These are phyloP conservation scores for Collybiopsis luxurians DNA, from an alignment of 768 basidiomycete genomes.

Conservation along the genomic window DNA sequence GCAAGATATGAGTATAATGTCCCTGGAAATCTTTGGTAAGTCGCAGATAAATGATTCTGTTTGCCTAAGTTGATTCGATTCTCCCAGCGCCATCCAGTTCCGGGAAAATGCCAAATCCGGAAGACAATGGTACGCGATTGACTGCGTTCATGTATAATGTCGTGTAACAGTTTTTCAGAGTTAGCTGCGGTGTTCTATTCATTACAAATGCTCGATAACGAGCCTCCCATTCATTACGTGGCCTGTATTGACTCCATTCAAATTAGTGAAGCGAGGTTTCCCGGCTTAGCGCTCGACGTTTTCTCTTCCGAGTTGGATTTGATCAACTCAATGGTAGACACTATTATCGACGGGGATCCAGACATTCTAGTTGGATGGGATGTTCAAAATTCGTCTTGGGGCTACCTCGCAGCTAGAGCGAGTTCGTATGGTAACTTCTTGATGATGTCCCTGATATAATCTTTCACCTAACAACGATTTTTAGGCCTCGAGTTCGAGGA, in stretches of 20 bases:
- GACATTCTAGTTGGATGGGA: conserved; percentile 95
- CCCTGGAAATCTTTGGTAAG: conserved; percentile 85
- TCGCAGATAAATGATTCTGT: neutral
- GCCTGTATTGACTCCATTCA: conserved; percentile 47
- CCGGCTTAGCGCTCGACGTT: conserved; percentile 44
- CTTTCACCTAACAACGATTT: neutral
- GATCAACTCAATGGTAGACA: conserved; percentile 72
- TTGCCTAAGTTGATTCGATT: neutral
- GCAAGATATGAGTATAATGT: conserved; percentile 75
- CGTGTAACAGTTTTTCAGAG: conserved; percentile 23
- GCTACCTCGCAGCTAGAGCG: conserved; percentile 76
- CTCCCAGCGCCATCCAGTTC: conserved; percentile 56
- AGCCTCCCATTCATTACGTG: conserved; percentile 40
- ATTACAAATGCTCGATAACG: conserved; percentile 50
- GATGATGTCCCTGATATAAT: neutral
- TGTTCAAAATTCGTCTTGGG: conserved; percentile 86
- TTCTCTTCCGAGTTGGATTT: conserved; percentile 76
- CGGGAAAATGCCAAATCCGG: conserved; percentile 61
- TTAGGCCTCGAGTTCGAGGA: conserved; percentile 73
- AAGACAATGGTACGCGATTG: conserved; percentile 38
- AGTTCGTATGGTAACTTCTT: conserved; percentile 46
- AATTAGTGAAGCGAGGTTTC: conserved; percentile 38
- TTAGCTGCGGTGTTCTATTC: conserved; percentile 74
- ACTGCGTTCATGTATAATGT: neutral
- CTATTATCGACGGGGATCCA: conserved; percentile 77